A percentile compares a stretch with the other conserved stretches of the same genome.
Evolutionary conservation across 495 filamentous ascomycete species (phyloP).

Genomic region (Aspergillus nanangensis): DNA sequence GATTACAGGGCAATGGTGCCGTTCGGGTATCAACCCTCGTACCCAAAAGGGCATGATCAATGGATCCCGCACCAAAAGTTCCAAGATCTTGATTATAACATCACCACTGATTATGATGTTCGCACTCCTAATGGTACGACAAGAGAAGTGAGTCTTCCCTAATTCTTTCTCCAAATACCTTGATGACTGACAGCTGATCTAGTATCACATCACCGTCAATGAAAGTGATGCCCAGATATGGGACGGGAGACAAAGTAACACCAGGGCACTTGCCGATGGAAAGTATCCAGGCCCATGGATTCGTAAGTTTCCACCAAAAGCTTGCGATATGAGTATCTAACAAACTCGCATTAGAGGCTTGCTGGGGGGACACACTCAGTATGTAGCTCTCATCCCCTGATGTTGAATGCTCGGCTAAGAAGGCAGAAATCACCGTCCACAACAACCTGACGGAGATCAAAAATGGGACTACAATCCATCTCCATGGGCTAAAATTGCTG

Average conservation of each 20-base stretch:
- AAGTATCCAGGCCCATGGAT: constrained; percentile 54
- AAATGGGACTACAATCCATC: constrained; percentile 52
- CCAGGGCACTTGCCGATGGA: constrained; percentile 59
- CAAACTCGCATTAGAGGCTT: constrained; percentile 9
- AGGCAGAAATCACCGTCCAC: constrained; percentile 12
- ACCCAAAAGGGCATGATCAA: too few relatives aligned
- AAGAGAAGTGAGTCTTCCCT: too few relatives aligned
- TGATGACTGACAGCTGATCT: neutral
- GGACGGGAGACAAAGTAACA: neutral
- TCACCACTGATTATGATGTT: too few relatives aligned
- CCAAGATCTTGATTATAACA: too few relatives aligned
- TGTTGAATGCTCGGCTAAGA: neutral
- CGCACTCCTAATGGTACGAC: too few relatives aligned
- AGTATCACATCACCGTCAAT: neutral
- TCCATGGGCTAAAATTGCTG: constrained; percentile 42
- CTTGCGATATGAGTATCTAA: neutral
- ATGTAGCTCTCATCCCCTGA: neutral
- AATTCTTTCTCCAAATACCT: too few relatives aligned
- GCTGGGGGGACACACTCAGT: constrained; percentile 5
- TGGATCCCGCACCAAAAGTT: too few relatives aligned
- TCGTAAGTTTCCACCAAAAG: neutral
- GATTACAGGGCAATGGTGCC: too few relatives aligned
- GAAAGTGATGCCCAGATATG: neutral
- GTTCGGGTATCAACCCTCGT: too few relatives aligned
- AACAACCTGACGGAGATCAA: constrained; percentile 55